Evolutionary conservation across 2,329 filamentous ascomycete genomes (phyloP).

Genomic region (Tricladium varicosporioides): DNA sequence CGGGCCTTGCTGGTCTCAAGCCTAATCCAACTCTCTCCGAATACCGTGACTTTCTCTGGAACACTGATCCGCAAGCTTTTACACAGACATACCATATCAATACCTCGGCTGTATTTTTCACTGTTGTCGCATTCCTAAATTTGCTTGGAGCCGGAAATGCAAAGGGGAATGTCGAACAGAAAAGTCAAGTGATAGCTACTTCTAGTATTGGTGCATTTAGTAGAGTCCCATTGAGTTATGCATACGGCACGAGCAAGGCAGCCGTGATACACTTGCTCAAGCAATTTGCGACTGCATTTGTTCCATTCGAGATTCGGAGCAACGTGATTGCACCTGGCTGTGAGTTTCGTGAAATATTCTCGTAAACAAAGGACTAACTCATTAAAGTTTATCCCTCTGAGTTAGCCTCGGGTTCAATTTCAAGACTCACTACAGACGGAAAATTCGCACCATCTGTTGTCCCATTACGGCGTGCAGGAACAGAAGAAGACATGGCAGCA

Average conservation of each 20-base stretch:
- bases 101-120: conserved; percentile 40
- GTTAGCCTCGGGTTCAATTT: neutral
- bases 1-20: conserved; percentile 26
- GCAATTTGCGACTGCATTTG: conserved; percentile 63
- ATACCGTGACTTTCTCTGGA: conserved; percentile 50
- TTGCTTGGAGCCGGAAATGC: conserved; percentile 62
- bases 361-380: neutral
- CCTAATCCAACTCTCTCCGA: conserved; percentile 35
- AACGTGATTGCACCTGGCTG: conserved; percentile 13
- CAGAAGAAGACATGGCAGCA: conserved; percentile 61
- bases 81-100: conserved; percentile 42
- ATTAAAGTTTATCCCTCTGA: conserved; percentile 12
- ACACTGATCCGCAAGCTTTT: conserved; percentile 49
- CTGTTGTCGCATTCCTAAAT: conserved; percentile 57
- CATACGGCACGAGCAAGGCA: conserved; percentile 74
- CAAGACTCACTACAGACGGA: neutral
- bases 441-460: neutral
- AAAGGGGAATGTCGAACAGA: conserved; percentile 50
- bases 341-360: conserved; percentile 1
- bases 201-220: conserved; percentile 72
- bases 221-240: conserved; percentile 69
- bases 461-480: conserved; percentile 43
- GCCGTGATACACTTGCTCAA: conserved; percentile 70
- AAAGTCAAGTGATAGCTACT: conserved; percentile 63
- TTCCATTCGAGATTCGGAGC: conserved; percentile 56